These are phyloP conservation scores for Claviceps sp. DNA, from an alignment of 2,329 filamentous ascomycete species.

Conservation along the genomic window DNA sequence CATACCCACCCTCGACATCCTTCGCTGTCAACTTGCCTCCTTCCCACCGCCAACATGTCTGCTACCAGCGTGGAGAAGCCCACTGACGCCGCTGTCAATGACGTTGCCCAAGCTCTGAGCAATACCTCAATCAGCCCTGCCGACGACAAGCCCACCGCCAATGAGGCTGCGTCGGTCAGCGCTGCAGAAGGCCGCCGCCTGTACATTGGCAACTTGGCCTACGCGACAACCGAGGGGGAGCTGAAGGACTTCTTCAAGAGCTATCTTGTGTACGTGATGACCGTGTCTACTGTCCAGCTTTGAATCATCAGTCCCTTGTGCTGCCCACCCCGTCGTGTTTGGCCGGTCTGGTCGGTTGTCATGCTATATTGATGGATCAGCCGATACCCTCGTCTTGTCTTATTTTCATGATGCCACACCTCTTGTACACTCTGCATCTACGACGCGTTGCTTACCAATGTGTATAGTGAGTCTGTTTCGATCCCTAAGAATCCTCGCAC, in stretches of 20 bases:
- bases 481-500: slow-evolving; percentile 99
- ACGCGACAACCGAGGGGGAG: slow-evolving; percentile 99
- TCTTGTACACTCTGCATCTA: neutral
- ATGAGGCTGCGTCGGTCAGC: slow-evolving; percentile 89
- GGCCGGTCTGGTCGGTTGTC: neutral
- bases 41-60: slow-evolving; percentile 64
- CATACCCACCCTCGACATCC: slow-evolving; percentile 20
- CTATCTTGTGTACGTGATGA: slow-evolving; percentile 94
- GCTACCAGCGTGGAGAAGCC: slow-evolving; percentile 51
- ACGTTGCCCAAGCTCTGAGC: slow-evolving; percentile 61
- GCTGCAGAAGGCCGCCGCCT: slow-evolving; percentile 97
- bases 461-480: slow-evolving; percentile 80
- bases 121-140: slow-evolving; percentile 50
- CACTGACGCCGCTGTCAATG: slow-evolving; percentile 54
- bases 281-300: neutral
- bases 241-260: slow-evolving; percentile 99
- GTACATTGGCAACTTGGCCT: slow-evolving; percentile 99
- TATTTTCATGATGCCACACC: neutral
- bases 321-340: neutral
- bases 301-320: neutral
- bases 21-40: slow-evolving; percentile 33
- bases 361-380: neutral
- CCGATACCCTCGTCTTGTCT: neutral
- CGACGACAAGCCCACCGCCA: slow-evolving; percentile 50
- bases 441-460: slow-evolving; percentile 1